Conservation (phyloP, 2,329 filamentous ascomycete species). For the Pseudogymnoascus verrucosus region DNA sequence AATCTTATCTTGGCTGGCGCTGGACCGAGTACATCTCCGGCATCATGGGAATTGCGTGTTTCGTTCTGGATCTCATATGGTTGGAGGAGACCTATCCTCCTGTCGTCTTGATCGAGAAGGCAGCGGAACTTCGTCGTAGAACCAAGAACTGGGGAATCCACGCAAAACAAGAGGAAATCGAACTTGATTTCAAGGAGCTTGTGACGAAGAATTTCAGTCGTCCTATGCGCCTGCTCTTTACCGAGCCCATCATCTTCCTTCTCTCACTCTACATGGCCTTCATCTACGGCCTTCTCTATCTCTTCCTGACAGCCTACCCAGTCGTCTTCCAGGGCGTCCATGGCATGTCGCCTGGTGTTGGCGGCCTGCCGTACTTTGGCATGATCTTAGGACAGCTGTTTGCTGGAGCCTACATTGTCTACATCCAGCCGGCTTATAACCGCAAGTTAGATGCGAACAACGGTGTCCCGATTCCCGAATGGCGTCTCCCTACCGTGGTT, state of each 20-base stretch:
- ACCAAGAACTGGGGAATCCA: conserved; percentile 65
- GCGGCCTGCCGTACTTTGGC: conserved; percentile 76
- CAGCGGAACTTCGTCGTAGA: conserved; percentile 50
- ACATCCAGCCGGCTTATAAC: conserved; percentile 59
- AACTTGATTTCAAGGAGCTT: conserved; percentile 56
- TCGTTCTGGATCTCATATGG: conserved; percentile 52
- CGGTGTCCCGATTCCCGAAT: conserved; percentile 56
- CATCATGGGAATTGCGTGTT: conserved; percentile 56
- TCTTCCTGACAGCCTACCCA: conserved; percentile 79
- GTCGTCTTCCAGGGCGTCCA: conserved; percentile 71
- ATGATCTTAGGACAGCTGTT: conserved; percentile 69
- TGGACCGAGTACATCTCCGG: conserved; percentile 61
- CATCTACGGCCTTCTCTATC: conserved; percentile 71
- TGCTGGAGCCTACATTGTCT: conserved; percentile 55
- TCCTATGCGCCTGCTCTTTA: conserved; percentile 42
- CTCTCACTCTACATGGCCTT: conserved; percentile 67
- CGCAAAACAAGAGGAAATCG: conserved; percentile 64
- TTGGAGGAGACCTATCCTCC: conserved; percentile 65
- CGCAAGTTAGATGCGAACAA: conserved; percentile 61
- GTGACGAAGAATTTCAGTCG: conserved; percentile 45
- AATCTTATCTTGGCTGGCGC: conserved; percentile 59
- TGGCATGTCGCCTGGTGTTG: conserved; percentile 58
- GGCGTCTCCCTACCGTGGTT: conserved; percentile 57
- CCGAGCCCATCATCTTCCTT: conserved; percentile 60
- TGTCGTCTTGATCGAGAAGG: conserved; percentile 54